Conservation (phyloP, 208 protist genomes). For the Leishmania martiniquensis region DNA sequence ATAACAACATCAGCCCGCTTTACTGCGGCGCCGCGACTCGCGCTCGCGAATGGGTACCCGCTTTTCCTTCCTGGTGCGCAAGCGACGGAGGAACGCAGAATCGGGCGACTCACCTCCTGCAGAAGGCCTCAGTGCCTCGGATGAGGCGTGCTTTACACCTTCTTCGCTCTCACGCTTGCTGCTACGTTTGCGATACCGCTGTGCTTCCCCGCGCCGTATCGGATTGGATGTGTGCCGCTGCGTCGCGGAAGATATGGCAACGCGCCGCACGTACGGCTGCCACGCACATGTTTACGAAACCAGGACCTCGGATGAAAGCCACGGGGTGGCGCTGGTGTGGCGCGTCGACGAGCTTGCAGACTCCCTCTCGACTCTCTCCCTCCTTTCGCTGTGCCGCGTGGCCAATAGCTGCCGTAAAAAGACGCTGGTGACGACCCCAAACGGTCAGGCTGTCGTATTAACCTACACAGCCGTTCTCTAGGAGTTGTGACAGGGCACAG, state of each 20-base stretch:
- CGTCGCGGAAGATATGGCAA: conserved; percentile 38
- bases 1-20: background rate
- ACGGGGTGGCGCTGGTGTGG: conserved; percentile 78
- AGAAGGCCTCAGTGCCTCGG: background rate
- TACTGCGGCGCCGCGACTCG: background rate
- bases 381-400: conserved; percentile 73
- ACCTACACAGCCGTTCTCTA: conserved; percentile 52
- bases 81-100: background rate
- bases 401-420: conserved; percentile 81
- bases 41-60: background rate
- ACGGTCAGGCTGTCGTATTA: conserved; percentile 32
- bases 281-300: conserved; percentile 76
- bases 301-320: conserved; percentile 35
- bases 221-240: conserved; percentile 40
- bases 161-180: conserved; percentile 14
- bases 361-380: conserved; percentile 27
- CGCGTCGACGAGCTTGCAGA: conserved; percentile 26
- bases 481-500: background rate
- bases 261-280: conserved; percentile 62
- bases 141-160: background rate
- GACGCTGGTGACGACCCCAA: conserved; percentile 36
- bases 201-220: background rate
- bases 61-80: background rate
- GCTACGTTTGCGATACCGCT: conserved; percentile 21
- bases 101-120: background rate